A percentile compares a stretch with the other conserved stretches of the same genome.
Conservation (phyloP, 345 rosid genomes). For the Streptanthus diversifolius region DNA sequence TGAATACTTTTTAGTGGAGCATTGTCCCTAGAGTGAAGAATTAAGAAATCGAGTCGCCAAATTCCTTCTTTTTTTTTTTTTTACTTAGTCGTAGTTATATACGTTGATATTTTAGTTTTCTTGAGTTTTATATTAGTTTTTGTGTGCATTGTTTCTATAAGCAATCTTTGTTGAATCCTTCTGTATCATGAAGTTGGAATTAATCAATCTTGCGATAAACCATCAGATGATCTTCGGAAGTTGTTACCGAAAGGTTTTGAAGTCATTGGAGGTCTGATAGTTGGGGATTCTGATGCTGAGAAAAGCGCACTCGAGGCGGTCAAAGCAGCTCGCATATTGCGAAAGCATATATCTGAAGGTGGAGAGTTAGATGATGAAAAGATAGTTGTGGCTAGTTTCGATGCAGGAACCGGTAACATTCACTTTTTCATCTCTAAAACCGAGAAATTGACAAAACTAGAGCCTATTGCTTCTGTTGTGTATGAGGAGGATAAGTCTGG, state of each 20-base stretch:
- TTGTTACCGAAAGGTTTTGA: slow-evolving; percentile 69
- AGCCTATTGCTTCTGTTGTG: slow-evolving; percentile 49
- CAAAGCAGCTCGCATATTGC: slow-evolving; percentile 50
- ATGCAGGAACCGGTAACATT: slow-evolving; percentile 39
- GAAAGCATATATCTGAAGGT: slow-evolving; percentile 43
- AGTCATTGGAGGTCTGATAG: slow-evolving; percentile 61
- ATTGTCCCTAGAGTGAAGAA: not conserved
- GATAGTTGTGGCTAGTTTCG: slow-evolving; percentile 65
- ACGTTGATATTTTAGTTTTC: not conserved
- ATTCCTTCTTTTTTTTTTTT: not conserved
- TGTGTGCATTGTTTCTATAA: not conserved
- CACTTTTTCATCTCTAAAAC: slow-evolving; percentile 49
- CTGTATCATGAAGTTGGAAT: not conserved
- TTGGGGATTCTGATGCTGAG: slow-evolving; percentile 43
- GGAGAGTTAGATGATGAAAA: slow-evolving; percentile 37
- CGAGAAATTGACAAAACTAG: slow-evolving; percentile 38
- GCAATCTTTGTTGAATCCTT: not conserved
- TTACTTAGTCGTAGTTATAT: too few relatives aligned
- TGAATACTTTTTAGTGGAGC: not conserved
- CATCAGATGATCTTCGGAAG: slow-evolving; percentile 66
- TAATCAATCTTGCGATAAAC: not conserved
- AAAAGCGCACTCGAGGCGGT: slow-evolving; percentile 52
- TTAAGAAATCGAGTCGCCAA: not conserved
- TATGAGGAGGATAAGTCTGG: slow-evolving; percentile 65
- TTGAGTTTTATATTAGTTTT: not conserved